Conservation (phyloP, 2,329 filamentous ascomycete species). For the Phaeosphaeriaceae sp. region DNA sequence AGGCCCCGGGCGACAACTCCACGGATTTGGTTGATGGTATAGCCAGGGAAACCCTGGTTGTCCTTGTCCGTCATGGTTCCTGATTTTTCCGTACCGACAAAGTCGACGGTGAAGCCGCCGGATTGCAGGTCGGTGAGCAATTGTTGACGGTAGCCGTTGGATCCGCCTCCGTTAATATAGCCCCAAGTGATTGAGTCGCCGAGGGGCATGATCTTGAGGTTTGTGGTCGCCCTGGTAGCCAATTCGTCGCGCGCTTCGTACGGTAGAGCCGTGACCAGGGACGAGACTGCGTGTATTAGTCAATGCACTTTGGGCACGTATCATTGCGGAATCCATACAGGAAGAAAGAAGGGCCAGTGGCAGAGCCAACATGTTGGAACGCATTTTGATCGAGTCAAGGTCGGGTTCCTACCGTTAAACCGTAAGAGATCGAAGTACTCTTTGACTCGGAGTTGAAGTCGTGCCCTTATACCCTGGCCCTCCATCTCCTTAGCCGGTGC, state of each 20-base stretch:
- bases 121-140: conserved; percentile 33
- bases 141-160: conserved; percentile 42
- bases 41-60: conserved; percentile 43
- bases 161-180: conserved; percentile 24
- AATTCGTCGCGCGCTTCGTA: conserved; percentile 9
- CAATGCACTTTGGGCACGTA: not conserved
- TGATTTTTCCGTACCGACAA: conserved; percentile 37
- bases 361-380: not conserved
- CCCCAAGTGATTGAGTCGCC: conserved; percentile 41
- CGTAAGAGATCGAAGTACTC: not conserved
- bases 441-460: not conserved
- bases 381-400: not conserved
- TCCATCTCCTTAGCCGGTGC: not conserved
- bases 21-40: conserved; percentile 40
- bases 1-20: conserved; percentile 9
- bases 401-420: not conserved
- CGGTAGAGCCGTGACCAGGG: conserved; percentile 9
- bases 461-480: not conserved
- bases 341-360: not conserved
- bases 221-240: conserved; percentile 5
- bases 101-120: conserved; percentile 27
- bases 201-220: conserved; percentile 24
- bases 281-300: conserved; percentile 3
- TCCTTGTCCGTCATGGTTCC: conserved; percentile 43
- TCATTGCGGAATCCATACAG: not conserved